Percentiles rank a stretch among this genome's conserved stretches.
Evolutionary conservation across 805 yeast genomes (phyloP).

Genomic region (Myxozyma monticola): DNA sequence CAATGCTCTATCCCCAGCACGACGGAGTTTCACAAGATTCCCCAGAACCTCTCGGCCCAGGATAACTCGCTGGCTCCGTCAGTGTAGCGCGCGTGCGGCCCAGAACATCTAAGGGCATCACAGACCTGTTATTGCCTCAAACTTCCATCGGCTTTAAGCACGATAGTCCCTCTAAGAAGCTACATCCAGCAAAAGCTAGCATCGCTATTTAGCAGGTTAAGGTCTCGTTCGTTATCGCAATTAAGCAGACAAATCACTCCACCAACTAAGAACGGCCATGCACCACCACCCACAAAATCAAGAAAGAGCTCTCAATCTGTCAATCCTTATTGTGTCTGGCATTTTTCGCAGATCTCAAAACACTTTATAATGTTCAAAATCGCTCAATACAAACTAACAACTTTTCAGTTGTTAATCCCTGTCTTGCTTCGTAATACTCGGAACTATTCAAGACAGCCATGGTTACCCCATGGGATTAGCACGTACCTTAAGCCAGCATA

Average conservation of each 20-base stretch:
- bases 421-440: conserved; percentile 1
- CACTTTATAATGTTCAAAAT: too few relatives aligned
- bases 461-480: conserved; percentile 4
- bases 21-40: conserved; percentile 47
- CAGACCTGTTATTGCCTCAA: conserved; percentile 49
- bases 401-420: neutral
- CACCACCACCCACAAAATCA: conserved; percentile 33
- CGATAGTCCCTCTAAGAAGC: conserved; percentile 48
- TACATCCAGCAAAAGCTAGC: conserved; percentile 43
- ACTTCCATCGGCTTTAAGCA: conserved; percentile 47
- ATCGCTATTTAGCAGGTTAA: conserved; percentile 39
- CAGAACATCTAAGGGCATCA: conserved; percentile 51
- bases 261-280: conserved; percentile 25
- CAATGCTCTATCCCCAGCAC: conserved; percentile 45
- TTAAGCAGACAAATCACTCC: conserved; percentile 52
- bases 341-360: too few relatives aligned
- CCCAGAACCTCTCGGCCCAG: conserved; percentile 47
- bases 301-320: conserved; percentile 30
- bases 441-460: conserved; percentile 1
- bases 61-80: conserved; percentile 48
- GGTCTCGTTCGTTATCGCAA: conserved; percentile 53
- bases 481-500: conserved; percentile 6
- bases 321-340: conserved; percentile 24
- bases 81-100: conserved; percentile 52
- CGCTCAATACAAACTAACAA: neutral